Conservation (phyloP, 1,284 basidiomycete species). For the Ceratorhiza oryzae-sativae region DNA sequence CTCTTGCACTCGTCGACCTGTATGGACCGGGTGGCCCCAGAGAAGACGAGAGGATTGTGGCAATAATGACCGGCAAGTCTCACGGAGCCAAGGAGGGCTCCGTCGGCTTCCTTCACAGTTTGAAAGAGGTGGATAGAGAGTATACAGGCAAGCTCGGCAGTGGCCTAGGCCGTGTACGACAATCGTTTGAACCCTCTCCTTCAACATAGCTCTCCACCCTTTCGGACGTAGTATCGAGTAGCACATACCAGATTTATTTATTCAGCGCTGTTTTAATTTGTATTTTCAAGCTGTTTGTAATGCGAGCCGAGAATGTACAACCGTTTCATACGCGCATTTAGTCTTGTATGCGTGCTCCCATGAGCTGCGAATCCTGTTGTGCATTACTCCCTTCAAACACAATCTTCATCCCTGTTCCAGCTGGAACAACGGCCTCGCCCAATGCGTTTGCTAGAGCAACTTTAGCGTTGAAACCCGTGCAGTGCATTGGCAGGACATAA, state of each 20-base stretch:
- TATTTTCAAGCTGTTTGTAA: neutral
- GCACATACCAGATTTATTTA: neutral
- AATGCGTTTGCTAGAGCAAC: conserved; percentile 69
- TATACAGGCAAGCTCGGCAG: conserved; percentile 42
- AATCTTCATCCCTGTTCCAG: conserved; percentile 73
- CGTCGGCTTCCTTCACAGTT: conserved; percentile 55
- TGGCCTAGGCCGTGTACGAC: conserved; percentile 6
- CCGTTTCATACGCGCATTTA: neutral
- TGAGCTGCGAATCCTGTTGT: conserved; percentile 6
- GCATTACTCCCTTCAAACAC: conserved; percentile 51
- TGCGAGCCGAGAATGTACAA: neutral
- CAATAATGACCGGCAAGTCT: conserved; percentile 59
- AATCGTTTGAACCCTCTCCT: neutral
- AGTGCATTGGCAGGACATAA: conserved; percentile 83
- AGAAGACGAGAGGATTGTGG: conserved; percentile 59
- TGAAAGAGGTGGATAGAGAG: conserved; percentile 57
- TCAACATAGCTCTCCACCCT: neutral
- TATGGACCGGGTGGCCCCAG: conserved; percentile 65
- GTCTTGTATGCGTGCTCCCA: conserved; percentile 35
- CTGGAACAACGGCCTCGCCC: conserved; percentile 76
- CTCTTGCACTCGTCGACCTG: conserved; percentile 57
- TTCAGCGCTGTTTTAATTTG: conserved; percentile 2
- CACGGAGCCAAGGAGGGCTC: conserved; percentile 47
- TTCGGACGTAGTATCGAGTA: neutral
- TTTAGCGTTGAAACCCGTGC: conserved; percentile 76